Conservation (phyloP, 2,329 filamentous ascomycete genomes). For the Aspergillus hortae region DNA sequence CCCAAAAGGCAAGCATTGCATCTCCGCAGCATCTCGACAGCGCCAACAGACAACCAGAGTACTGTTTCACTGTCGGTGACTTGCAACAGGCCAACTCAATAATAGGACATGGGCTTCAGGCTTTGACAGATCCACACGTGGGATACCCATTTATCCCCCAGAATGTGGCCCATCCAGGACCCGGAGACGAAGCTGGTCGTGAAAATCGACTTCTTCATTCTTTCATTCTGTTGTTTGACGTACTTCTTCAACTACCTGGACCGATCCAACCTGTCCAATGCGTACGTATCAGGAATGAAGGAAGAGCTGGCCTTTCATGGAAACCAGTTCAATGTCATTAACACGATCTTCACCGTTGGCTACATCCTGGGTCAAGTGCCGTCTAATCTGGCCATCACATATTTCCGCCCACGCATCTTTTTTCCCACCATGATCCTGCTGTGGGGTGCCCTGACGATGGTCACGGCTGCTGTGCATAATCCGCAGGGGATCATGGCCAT, state of each 20-base stretch:
- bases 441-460: slow-evolving; percentile 32
- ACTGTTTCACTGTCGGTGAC: no score
- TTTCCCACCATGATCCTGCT: slow-evolving; percentile 27
- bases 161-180: slow-evolving; percentile 3
- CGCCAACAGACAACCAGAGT: no score
- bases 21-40: no score
- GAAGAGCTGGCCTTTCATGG: slow-evolving; percentile 31
- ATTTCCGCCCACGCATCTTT: slow-evolving; percentile 24
- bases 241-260: slow-evolving; percentile 50
- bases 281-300: slow-evolving; percentile 40
- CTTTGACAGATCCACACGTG: not conserved
- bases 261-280: slow-evolving; percentile 47
- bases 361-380: slow-evolving; percentile 24
- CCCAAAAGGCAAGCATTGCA: no score
- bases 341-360: slow-evolving; percentile 23
- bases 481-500: slow-evolving; percentile 32
- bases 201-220: slow-evolving; percentile 51
- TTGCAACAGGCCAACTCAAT: no score
- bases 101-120: not conserved
- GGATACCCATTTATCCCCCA: not conserved
- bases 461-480: slow-evolving; percentile 26
- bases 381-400: slow-evolving; percentile 22
- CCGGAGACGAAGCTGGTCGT: slow-evolving; percentile 43
- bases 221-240: slow-evolving; percentile 44
- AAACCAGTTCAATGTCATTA: slow-evolving; percentile 26